Base-by-base conservation (phyloP, 2,329 filamentous ascomycete species). In the Curvularia eragrostidis region DNA sequence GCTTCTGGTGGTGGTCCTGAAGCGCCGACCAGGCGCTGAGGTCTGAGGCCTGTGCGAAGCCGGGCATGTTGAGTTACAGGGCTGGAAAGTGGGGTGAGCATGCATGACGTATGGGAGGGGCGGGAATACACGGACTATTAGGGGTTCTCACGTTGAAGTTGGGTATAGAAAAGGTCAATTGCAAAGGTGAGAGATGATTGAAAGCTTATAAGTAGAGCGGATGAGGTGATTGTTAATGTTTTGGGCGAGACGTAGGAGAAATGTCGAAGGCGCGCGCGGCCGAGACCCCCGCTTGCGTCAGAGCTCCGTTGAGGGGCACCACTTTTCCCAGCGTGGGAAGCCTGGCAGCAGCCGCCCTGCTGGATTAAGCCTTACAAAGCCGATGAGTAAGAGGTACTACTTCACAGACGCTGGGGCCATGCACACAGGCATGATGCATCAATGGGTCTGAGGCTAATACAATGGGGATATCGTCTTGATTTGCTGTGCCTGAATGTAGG, bases 21-120 rank as follows among this genome's bases (percentile, higher is more conserved):
- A 99, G 92, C 77, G 91, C 87, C 77, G 90, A 86, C 94, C 95
- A 99, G 75, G 92, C 89, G 70, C 88, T 84, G 69, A 97, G 89
- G 64, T 92, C 90, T 76, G 88, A 93, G 69, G 94, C 89, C 83
- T 96, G 93, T 69, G 91, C 85, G 87, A 96, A 87, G 62, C 80
- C 82, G 56, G 83, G 81, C 83, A 85, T 85, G 62, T 65, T 79
- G 67, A 66, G 65, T 48, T 69, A 65, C 52, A 50, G 56, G 59
- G 47, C 61, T 70, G 34, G 47, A 39, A 19, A 61, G 62, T 60
- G 59, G 59, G 64, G 62, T 64, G 44, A 67, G 58, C 49, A 55
- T 44, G 38, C 26, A 39, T 41, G 28, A 55, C 41, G 32, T 52
- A 46, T 54, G 41, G 15, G 3, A 53, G 36, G 46, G 30, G 48